phyloP scores from a whole-genome alignment of 176 grass and related monocot genomes.

The Oryza punctata region DNA sequence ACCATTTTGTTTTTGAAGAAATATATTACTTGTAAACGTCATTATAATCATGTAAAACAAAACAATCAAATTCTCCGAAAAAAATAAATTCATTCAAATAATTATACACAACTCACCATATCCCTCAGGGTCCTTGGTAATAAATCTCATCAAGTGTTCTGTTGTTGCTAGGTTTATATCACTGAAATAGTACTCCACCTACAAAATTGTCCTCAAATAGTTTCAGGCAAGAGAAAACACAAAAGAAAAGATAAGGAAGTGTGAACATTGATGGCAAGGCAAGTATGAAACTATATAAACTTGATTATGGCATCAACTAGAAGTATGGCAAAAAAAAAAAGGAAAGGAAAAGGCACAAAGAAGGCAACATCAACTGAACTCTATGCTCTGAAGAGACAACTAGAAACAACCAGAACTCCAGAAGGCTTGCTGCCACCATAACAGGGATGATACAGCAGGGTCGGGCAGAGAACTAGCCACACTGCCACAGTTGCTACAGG shows the following conservation, averaged over 20 bases:
- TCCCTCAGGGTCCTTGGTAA: conserved; percentile 86
- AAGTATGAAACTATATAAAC: background rate
- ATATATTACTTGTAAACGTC: background rate
- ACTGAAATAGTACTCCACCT: conserved; percentile 99
- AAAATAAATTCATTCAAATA: conserved; percentile 5
- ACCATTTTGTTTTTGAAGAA: background rate
- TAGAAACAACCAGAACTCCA: background rate
- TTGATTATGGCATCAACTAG: background rate
- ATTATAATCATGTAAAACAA: conserved; percentile 7
- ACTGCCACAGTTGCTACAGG: too few relatives aligned
- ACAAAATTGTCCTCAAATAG: conserved; percentile 34
- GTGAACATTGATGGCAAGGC: background rate
- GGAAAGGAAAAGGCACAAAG: background rate
- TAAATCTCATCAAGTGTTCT: conserved; percentile 96
- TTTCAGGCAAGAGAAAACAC: background rate
- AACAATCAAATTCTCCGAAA: background rate
- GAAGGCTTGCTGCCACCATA: background rate
- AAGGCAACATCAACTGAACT: background rate
- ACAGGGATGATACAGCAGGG: background rate
- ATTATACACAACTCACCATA: conserved; percentile 71
- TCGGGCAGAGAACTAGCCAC: too few relatives aligned
- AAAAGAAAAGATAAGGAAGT: conserved; percentile 1
- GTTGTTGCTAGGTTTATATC: conserved; percentile 89
- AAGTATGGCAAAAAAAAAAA: background rate
- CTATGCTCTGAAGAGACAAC: too few relatives aligned